These are phyloP conservation scores for Colletotrichum incanum DNA, from an alignment of 2,329 filamentous ascomycete species.

Conservation along the genomic window DNA sequence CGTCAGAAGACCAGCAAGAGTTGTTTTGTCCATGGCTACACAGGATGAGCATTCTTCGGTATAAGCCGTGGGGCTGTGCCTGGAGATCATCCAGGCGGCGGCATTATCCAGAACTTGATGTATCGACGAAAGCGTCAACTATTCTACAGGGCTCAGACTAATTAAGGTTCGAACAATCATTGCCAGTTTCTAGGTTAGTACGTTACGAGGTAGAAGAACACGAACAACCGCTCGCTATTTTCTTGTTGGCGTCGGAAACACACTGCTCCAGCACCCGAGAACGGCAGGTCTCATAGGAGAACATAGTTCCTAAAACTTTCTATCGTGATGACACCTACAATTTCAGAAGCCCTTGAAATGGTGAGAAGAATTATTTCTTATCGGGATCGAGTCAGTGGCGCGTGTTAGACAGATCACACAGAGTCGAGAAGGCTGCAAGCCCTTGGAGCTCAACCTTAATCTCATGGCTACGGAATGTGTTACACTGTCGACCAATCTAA, in stretches of 20 bases:
- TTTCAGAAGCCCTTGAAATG: too few species aligned
- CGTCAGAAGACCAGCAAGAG: not conserved
- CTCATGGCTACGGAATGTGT: not conserved
- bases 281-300: not conserved
- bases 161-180: not conserved
- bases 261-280: slow-evolving; percentile 6
- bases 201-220: not conserved
- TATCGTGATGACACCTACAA: not conserved
- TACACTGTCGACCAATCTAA: not conserved
- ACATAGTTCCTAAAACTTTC: not conserved
- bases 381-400: not conserved
- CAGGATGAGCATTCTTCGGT: slow-evolving; percentile 15
- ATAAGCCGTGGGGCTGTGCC: slow-evolving; percentile 26
- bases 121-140: slow-evolving; percentile 17
- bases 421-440: not conserved
- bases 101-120: not conserved
- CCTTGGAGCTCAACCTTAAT: not conserved
- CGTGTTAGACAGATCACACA: not conserved
- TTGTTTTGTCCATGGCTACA: not conserved
- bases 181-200: not conserved
- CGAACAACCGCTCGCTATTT: not conserved
- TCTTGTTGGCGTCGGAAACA: not conserved
- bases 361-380: not conserved
- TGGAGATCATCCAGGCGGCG: slow-evolving; percentile 15
- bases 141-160: not conserved